These are phyloP conservation scores for Cryptococcus hybrid DNA, from an alignment of 1,284 basidiomycete genomes.

Conservation along the genomic window DNA sequence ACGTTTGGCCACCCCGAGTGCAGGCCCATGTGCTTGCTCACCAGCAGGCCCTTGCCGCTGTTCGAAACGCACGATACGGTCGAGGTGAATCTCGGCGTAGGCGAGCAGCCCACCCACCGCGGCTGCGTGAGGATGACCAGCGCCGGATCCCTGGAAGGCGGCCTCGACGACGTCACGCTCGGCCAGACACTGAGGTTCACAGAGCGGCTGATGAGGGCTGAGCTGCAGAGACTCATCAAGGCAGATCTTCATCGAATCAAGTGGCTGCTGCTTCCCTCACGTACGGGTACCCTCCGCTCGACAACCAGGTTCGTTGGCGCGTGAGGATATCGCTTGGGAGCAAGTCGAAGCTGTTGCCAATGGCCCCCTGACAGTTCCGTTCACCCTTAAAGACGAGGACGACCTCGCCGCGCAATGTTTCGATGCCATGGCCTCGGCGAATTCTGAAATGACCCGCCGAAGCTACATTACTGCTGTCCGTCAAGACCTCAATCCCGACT, in stretches of 20 bases:
- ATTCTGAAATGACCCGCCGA: constrained; percentile 24
- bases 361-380: constrained; percentile 9
- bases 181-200: constrained; percentile 23
- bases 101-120: constrained; percentile 6
- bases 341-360: constrained; percentile 18
- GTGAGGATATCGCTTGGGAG: constrained; percentile 32
- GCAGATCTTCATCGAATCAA: constrained; percentile 12
- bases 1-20: constrained; percentile 5
- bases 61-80: not conserved
- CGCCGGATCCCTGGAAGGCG: constrained; percentile 19
- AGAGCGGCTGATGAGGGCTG: constrained; percentile 24
- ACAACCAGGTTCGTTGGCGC: not conserved
- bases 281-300: not conserved
- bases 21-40: constrained; percentile 20
- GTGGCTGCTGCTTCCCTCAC: constrained; percentile 30
- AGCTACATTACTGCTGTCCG: constrained; percentile 21
- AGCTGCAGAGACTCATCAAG: constrained; percentile 25
- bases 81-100: constrained; percentile 2
- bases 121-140: constrained; percentile 12
- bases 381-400: constrained; percentile 9
- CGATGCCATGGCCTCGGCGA: constrained; percentile 22
- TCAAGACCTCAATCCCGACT: constrained; percentile 25
- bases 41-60: constrained; percentile 15
- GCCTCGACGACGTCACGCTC: constrained; percentile 16
- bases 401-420: constrained; percentile 11